Evolutionary conservation across 176 grass and related monocot genomes (phyloP), one percentile per base, ranked within the genome.

Genomic region (Lolium multiflorum): DNA sequence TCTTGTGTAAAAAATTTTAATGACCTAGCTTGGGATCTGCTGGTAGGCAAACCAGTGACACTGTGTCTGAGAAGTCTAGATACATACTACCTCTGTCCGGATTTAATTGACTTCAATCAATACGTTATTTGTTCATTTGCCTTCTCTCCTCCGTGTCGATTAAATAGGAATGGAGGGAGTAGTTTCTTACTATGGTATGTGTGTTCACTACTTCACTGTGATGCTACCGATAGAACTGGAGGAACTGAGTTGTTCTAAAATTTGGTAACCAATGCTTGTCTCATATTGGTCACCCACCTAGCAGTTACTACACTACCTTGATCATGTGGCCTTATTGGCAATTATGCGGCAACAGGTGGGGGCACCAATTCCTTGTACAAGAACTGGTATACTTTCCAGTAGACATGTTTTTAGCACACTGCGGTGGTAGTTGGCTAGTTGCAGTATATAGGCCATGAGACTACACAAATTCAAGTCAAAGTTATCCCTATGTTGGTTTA

Each of bases 1-100:
- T 56, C 2, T 28, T 26, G 2, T 57, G 35, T 54, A 24, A 58
- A 71, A 22, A 18, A 22, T 18, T 62, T 39, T 35, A 51, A 76
- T 60, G 49, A 50, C 59, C 41, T 48, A 51, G 12, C 10, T 75
- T 84, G 38, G 28, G 21, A 68, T 79, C 63, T 86, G 49, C 28
- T 79, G 44, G 51, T 47, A 18, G 26, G 39, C 14, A 68, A 31
- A 61, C 62, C 20, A 56, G 6, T 38, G 16, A 5, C 1, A n/a
- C 13, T 76, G 31, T 84, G 22, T 48, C 72, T 50, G 59, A 65
- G 28, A 49, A 39, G 39, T 85, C 50, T 77, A 18, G 41, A 74
- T 60, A 3, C 48, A n/a, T n/a, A n/a, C n/a, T n/a, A n/a, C n/a
- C n/a, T n/a, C n/a, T n/a, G n/a, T n/a, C n/a, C n/a, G n/a, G n/a